Evolutionary conservation across 257 asterid genomes (phyloP).

Genomic region (Solanum tarapatanum): DNA sequence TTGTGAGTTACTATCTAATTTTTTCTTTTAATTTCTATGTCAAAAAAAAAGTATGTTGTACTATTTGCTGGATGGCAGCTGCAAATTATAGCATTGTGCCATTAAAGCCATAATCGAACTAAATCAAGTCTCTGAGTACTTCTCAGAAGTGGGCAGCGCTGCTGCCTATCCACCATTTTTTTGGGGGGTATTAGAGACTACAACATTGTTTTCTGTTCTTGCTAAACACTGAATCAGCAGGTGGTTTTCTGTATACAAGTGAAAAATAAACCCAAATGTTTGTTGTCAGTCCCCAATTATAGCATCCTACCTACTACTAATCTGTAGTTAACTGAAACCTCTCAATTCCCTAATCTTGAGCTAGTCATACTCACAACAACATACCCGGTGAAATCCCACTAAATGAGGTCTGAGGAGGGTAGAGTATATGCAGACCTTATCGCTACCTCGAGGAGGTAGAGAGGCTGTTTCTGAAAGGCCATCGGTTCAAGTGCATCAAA

Average conservation of each 20-base stretch:
- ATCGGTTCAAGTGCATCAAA: neutral
- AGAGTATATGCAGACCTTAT: neutral
- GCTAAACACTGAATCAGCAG: conserved; percentile 5
- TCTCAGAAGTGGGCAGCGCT: neutral
- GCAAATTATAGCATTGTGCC: neutral
- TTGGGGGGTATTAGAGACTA: neutral
- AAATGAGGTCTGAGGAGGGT: neutral
- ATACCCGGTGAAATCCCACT: neutral
- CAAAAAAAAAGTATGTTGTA: neutral
- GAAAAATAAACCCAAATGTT: neutral
- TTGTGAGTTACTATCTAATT: neutral
- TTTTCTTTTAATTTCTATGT: neutral
- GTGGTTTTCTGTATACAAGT: conserved; percentile 5
- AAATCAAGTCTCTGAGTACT: neutral
- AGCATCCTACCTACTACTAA: neutral
- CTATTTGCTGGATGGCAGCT: neutral
- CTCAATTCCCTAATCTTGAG: neutral
- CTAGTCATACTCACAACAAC: neutral
- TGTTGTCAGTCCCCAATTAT: neutral
- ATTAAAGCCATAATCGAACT: neutral
- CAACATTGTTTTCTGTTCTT: neutral
- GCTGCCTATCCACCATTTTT: neutral
- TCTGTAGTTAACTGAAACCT: neutral
- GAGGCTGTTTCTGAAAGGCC: neutral
- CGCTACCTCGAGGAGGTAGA: neutral